Base-by-base conservation (phyloP, 768 basidiomycete genomes). In the Kwoniella pini region DNA sequence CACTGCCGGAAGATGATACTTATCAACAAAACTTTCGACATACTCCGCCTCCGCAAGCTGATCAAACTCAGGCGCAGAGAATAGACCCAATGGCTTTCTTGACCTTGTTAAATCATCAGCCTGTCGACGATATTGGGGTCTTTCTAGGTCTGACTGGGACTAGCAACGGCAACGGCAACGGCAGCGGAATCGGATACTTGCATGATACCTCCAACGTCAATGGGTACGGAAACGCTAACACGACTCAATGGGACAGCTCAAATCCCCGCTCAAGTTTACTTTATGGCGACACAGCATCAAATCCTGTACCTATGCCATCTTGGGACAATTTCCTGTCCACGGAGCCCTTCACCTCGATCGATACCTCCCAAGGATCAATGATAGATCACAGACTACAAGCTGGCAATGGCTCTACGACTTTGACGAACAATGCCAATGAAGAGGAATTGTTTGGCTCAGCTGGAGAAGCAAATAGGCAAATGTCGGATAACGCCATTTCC, bases 401-500 rank as follows among this genome's bases (percentile, higher is more conserved):
- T 39, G 21, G 26, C 19, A 38, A 24, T 22, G 28, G 52, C 5
- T 42, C 27, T n/a, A 44, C 15, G 28, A 27, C 54, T 15, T 45
- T 36, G 42, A 22, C 6, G 9, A 36, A 31, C 13, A 55, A 36
- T 33, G 54, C n/a, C 17, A 26, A 10, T 3, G 50, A 52, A 19
- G 54, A 55, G 5, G 27, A 27, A 10, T 19, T 45, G 28, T 44
- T 44, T 33, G 17, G 26, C 21, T 11, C 45, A 4, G 22, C 43
- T n/a, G 54, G 43, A 30, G 43, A 36, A 7, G 33, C 33, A 36
- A 36, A 28, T 19, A n/a, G 54, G 3, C 54, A 55, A 24, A 44
- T 55, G 40, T 31, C 54, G 11, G 54, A 55, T 55, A 45, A 55
- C n/a, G 54, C 40, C 13, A 45, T 31, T 30, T 55, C 54, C 4